Evolutionary conservation across 495 filamentous ascomycete species (phyloP).

Genomic region (Aspergillus heteromorphus): DNA sequence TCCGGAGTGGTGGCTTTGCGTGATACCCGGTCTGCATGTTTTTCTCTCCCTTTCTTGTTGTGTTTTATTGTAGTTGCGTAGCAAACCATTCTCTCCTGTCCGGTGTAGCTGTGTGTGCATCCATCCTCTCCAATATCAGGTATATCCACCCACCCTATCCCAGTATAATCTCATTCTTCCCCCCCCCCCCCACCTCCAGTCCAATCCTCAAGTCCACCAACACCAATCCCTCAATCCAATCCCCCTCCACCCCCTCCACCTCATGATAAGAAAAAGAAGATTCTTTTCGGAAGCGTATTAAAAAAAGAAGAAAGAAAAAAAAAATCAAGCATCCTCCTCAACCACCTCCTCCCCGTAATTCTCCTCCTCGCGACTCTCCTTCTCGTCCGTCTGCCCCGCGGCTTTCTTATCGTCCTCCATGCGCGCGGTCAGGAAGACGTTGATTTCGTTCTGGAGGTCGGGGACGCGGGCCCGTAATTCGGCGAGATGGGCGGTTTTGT

Average conservation of each 20-base stretch:
- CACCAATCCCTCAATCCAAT: too few relatives aligned
- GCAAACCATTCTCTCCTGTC: conserved; percentile 2
- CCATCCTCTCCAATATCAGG: conserved; percentile 5
- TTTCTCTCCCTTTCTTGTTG: conserved; percentile 13
- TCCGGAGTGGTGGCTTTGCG: not conserved
- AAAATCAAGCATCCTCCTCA: conserved; percentile 45
- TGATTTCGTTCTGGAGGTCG: conserved; percentile 66
- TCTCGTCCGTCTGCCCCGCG: conserved; percentile 44
- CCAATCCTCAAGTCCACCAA: too few relatives aligned
- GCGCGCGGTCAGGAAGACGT: conserved; percentile 72
- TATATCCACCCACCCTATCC: too few relatives aligned
- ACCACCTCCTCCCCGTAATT: conserved; percentile 79
- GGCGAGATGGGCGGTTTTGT: conserved; percentile 62
- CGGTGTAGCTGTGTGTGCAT: conserved; percentile 6
- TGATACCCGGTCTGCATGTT: not conserved
- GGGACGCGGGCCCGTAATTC: conserved; percentile 57
- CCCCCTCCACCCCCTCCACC: too few relatives aligned
- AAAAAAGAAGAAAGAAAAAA: too few relatives aligned
- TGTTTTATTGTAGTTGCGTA: conserved; percentile 7
- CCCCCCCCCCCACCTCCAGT: too few relatives aligned
- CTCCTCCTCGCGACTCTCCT: conserved; percentile 69
- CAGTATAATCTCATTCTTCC: too few relatives aligned
- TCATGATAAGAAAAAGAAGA: too few relatives aligned
- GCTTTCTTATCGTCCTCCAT: conserved; percentile 84
- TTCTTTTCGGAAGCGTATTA: too few relatives aligned